Evolutionary conservation across 2,329 filamentous ascomycete genomes (phyloP), one percentile per base, ranked within the genome.

Genomic region (Aspergillus neoniger): DNA sequence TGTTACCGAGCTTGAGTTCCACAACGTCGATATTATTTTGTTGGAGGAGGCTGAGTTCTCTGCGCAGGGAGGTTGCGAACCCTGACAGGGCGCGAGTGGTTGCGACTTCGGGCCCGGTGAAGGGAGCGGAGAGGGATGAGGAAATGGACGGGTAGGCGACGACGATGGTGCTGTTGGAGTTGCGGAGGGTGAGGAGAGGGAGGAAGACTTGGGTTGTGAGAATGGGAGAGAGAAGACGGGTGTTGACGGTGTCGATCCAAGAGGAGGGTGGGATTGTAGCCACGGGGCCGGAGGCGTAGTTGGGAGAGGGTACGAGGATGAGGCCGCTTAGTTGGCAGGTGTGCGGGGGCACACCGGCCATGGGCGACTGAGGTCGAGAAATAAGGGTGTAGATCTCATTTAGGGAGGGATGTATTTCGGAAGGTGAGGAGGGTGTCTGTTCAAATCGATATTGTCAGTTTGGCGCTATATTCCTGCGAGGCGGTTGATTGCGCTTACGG

Each of bases 161-260:
- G 36, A 80, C 64, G 59, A 81, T 76, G 15, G 77, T 76, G 71
- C 76, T 80, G 55, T 80, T 81, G 53, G 80, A 83, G 72, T 78
- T 82, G 56, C 89, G 83, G 56, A 86, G 83, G 10, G 69, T 90
- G 55, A 93, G 83, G 30, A 93, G 86, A 0, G 90, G 90, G n/a
- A 98, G 83, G 79, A 98, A 95, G 56, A 91, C 86, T 78, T 97
- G 93, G 41, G 93, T 88, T 5, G 91, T 92, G 55, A 96, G 85
- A 66, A 98, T 92, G 1, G 94, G 94, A 59, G 92, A 90, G 57
- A 98, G 84, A 12, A 99, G 85, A 71, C 96, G 93, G 15, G 92
- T 94, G 76, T 97, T 96, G 75, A 98, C 87, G 36, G 92, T 89
- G 72, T 97, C 92, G 65, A 91, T 91, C 80, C 96, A 95, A 69